Evolutionary conservation across 108 stramenopile species (phyloP), one percentile per base, ranked within the genome.

Genomic region (Mayamaea pseudoterrestris): DNA sequence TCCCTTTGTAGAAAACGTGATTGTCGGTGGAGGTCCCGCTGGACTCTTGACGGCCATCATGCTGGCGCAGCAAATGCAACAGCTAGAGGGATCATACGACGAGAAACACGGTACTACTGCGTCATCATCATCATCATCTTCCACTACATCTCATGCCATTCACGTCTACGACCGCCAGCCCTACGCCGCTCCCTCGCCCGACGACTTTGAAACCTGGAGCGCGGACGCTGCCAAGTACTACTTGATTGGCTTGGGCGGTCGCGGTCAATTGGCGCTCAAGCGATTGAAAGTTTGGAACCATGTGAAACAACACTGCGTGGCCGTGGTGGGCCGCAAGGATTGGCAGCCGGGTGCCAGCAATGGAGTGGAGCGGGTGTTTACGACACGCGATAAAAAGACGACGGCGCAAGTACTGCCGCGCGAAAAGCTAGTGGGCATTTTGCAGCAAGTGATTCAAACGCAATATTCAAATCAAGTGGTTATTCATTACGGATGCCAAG

Each of bases 1-100:
- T 34, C 12, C n/a, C n/a, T n/a, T n/a, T n/a, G n/a, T n/a, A n/a
- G 80, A 88, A 27, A 88, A 85, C 53, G 75, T 91, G 22, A 59
- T 91, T 30, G 74, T 82, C 9, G 90, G 90, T 45, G 85, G 72
- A 4, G 90, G 90, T 7, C 60, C 73, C 3, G 74, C 77, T 13
- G 90, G 90, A 0, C 75, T 77, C 35, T 61, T 88, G 18, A 50
- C 76, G 16, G 90, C 90, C 16, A 58, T 72, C 28, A 52, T 69
- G 21, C 68, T 91, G 5, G 53, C 63, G 35, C 20, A 30, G 20
- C 27, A 41, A 24, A 24, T 49, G 16, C 57, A n/a, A n/a, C n/a
- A n/a, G n/a, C n/a, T n/a, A 25, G 27, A 16, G 1, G 37, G 27
- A 46, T 57, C 30, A 30, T 32, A 35, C 22, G 8, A 32, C 29